Base-by-base conservation (phyloP, 257 asterid genomes). In the Salvia splendens region DNA sequence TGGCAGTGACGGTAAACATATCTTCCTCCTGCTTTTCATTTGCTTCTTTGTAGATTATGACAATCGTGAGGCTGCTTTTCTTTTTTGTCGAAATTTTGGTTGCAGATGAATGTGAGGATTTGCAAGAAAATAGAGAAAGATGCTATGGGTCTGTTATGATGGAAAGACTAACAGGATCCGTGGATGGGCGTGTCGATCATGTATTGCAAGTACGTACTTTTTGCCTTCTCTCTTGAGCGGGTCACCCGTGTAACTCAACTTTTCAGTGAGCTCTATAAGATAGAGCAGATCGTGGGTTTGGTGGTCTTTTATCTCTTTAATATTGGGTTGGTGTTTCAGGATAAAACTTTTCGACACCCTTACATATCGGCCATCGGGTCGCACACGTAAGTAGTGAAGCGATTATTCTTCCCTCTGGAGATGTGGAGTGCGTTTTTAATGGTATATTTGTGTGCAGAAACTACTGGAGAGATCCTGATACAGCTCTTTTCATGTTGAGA, bases 291-390 rank as follows among this genome's bases (percentile, higher is more conserved):
- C n/a, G 8, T 17, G 12, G 5, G 11, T 15, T 6, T 35, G 38
- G 54, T 35, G 38, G 54, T 68, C 55, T 54, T 24, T 63, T 10
- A 52, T 71, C 69, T 63, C 47, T 61, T 38, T 38, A 38, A 5
- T 20, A 42, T 15, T 49, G 17, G 59, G 50, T 67, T 61, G 41
- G 40, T 48, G 3, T 45, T 78, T 78, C 94, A 93, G 99, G 97
- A 94, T 77, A 91, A 94, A 80, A 91, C 99, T 54, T 94, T 94
- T 79, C 89, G 95, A 10, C 99, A 94, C 77, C 95, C 95, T 12
- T 94, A 88, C 69, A 38, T 94, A 69, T 94, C 99, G 6, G 97
- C 96, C 68, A 77, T 94, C 46, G 92, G 95, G 58, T 62, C 99
- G 1, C 99, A 94, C 67, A 94, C 99, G 96, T 90, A 78, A 90